Conservation (phyloP, 768 basidiomycete genomes). For the Leucocoprinus leucothites region DNA sequence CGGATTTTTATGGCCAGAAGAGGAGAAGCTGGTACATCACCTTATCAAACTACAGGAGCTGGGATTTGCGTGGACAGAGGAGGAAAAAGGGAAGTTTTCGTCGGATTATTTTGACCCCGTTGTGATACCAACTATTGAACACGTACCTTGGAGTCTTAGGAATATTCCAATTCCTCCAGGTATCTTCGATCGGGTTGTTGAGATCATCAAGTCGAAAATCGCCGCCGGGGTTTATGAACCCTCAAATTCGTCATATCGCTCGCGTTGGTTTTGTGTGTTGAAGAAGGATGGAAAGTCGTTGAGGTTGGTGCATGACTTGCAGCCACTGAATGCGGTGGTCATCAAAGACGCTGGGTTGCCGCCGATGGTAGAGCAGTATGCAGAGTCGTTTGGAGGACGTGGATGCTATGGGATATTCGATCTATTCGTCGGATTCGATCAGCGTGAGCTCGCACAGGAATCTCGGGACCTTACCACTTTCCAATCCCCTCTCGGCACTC, state of each 20-base stretch:
- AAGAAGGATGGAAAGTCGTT: slow-evolving; percentile 32
- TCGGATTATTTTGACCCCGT: too few relatives aligned
- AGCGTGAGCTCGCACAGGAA: slow-evolving; percentile 21
- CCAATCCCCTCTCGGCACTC: slow-evolving; percentile 28
- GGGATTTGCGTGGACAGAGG: too few relatives aligned
- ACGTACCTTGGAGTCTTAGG: too few relatives aligned
- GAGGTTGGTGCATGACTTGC: slow-evolving; percentile 30
- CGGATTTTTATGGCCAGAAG: slow-evolving; percentile 20
- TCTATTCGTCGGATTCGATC: slow-evolving; percentile 30
- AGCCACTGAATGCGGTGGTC: slow-evolving; percentile 33
- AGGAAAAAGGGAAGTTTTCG: too few relatives aligned
- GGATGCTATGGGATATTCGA: slow-evolving; percentile 25
- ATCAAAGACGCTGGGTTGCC: slow-evolving; percentile 32
- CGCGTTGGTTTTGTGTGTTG: slow-evolving; percentile 42
- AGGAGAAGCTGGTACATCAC: too few relatives aligned
- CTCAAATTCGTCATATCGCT: slow-evolving; percentile 35
- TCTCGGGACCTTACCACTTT: slow-evolving; percentile 39
- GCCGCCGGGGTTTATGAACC: slow-evolving; percentile 37
- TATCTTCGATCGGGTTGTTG: slow-evolving; percentile 27
- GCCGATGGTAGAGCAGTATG: slow-evolving; percentile 28
- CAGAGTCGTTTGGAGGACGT: slow-evolving; percentile 30
- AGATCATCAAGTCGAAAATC: slow-evolving; percentile 33
- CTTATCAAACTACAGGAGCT: too few relatives aligned
- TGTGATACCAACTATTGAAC: too few relatives aligned
- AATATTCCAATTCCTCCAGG: slow-evolving; percentile 31